phyloP scores from a whole-genome alignment of 352 stramenopile species.

The Phytophthora citrophthora region DNA sequence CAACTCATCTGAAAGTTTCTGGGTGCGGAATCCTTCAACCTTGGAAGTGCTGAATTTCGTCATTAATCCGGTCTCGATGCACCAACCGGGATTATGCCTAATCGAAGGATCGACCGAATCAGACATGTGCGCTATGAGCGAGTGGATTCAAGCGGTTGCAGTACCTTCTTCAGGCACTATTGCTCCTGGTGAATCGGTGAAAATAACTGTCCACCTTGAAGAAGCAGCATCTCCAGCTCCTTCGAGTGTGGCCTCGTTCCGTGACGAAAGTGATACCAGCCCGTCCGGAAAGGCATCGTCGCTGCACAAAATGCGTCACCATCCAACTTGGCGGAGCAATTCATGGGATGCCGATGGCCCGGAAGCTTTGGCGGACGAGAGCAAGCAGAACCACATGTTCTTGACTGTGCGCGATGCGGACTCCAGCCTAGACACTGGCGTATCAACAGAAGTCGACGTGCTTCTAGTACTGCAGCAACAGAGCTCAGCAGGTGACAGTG shows the following conservation, averaged over 20 bases:
- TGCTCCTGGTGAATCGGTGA: constrained; percentile 71
- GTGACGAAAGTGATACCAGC: constrained; percentile 39
- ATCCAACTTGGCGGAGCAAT: constrained; percentile 84
- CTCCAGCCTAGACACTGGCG: constrained; percentile 51
- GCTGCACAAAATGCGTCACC: constrained; percentile 79
- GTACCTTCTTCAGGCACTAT: constrained; percentile 78
- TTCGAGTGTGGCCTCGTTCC: constrained; percentile 23
- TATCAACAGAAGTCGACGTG: constrained; percentile 72
- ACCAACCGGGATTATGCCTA: constrained; percentile 67
- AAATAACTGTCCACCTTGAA: constrained; percentile 83
- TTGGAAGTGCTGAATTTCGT: constrained; percentile 72
- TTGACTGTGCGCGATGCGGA: constrained; percentile 77
- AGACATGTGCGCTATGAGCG: constrained; percentile 79
- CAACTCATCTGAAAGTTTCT: constrained; percentile 79
- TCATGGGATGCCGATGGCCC: constrained; percentile 75
- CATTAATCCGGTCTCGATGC: constrained; percentile 74
- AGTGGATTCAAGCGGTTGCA: constrained; percentile 78
- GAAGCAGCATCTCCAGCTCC: constrained; percentile 47
- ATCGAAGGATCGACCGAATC: constrained; percentile 58
- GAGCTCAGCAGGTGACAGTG: constrained; percentile 36
- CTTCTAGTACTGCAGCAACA: constrained; percentile 75
- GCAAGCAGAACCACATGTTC: constrained; percentile 74
- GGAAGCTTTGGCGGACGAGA: constrained; percentile 48
- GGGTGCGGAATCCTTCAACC: constrained; percentile 79
- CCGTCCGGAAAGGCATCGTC: constrained; percentile 40